Percentiles rank a stretch among this genome's conserved stretches.
These are phyloP conservation scores for Heliosperma pusillum DNA, from an alignment of 148 eudicot species.

Conservation along the genomic window DNA sequence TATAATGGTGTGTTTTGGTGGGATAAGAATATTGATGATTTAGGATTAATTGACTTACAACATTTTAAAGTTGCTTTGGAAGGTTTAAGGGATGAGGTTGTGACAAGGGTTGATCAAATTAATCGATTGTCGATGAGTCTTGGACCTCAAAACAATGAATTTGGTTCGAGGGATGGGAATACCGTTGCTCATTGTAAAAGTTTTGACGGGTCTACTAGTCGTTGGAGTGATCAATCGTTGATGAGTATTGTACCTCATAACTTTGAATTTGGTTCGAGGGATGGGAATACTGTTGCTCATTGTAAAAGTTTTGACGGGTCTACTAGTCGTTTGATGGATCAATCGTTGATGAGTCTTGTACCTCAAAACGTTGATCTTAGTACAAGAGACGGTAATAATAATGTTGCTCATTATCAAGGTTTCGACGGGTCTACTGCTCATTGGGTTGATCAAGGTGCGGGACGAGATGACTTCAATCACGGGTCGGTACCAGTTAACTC, in stretches of 20 bases:
- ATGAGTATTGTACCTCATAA: too few species aligned
- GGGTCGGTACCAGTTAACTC: background rate
- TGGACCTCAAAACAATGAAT: too few species aligned
- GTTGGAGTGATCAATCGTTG: too few species aligned
- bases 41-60: constrained; percentile 16
- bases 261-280: too few species aligned
- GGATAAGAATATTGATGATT: constrained; percentile 13
- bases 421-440: background rate
- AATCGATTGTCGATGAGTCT: background rate
- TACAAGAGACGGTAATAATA: background rate
- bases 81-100: constrained; percentile 18
- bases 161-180: too few species aligned
- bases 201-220: too few species aligned
- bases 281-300: too few species aligned
- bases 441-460: background rate
- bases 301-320: too few species aligned
- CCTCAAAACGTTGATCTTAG: background rate
- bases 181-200: too few species aligned
- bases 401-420: constrained; percentile 1
- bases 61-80: constrained; percentile 21
- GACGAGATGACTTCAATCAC: background rate
- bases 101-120: background rate
- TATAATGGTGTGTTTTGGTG: constrained; percentile 15
- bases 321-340: too few species aligned
- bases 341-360: background rate